phyloP scores from a whole-genome alignment of 1,139 yeast species.

The Wickerhamiella pararugosa region DNA sequence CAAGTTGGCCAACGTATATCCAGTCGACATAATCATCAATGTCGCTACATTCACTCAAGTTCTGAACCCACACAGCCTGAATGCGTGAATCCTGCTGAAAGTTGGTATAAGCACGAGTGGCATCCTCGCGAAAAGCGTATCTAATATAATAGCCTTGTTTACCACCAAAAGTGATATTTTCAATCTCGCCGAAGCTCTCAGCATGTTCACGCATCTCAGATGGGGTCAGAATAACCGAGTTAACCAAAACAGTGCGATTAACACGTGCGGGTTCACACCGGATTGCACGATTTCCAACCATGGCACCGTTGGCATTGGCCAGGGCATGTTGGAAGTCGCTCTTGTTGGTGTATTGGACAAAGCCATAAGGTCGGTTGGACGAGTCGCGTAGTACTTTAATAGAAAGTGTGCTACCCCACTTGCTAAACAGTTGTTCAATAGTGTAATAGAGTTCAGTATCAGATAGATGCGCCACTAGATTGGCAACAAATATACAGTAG shows the following conservation, averaged over 20 bases:
- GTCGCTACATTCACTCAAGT: background rate
- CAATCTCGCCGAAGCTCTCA: constrained; percentile 55
- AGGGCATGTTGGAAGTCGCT: constrained; percentile 59
- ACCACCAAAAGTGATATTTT: constrained; percentile 35
- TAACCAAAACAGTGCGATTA: constrained; percentile 55
- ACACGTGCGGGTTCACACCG: constrained; percentile 88
- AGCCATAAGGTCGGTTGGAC: constrained; percentile 78
- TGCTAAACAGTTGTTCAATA: constrained; percentile 44
- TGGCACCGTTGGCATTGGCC: constrained; percentile 49
- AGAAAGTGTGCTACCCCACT: constrained; percentile 54
- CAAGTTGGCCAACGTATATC: constrained; percentile 64
- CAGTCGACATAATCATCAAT: constrained; percentile 40
- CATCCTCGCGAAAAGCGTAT: constrained; percentile 78
- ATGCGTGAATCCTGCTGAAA: constrained; percentile 20
- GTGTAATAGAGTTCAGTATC: constrained; percentile 61
- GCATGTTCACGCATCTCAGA: constrained; percentile 29
- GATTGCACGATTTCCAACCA: constrained; percentile 56
- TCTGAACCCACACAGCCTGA: constrained; percentile 6
- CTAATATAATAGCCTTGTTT: constrained; percentile 56
- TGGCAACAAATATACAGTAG: constrained; percentile 79
- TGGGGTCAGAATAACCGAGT: background rate
- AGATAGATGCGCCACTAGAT: constrained; percentile 40
- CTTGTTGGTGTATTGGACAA: constrained; percentile 71
- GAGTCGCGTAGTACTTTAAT: constrained; percentile 84
- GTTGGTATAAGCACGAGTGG: constrained; percentile 70